Evolutionary conservation across 176 grass and related monocot species (phyloP).

Genomic region (Zoysia japonica): DNA sequence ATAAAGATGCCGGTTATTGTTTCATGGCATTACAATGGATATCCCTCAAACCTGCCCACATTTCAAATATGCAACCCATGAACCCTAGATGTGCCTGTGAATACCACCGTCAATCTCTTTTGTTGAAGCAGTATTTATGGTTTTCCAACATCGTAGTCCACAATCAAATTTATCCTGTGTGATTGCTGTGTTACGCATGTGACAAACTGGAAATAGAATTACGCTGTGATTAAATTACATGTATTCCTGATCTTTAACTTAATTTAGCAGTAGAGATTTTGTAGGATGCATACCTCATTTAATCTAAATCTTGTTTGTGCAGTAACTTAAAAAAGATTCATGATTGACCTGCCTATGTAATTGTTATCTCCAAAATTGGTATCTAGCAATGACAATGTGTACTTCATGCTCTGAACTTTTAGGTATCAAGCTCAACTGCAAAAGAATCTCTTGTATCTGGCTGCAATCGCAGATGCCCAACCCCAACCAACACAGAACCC

Average conservation of each 20-base stretch:
- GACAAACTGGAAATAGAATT: neutral
- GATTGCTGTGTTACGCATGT: neutral
- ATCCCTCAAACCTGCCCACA: neutral
- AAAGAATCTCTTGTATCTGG: conserved; percentile 96
- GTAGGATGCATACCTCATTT: neutral
- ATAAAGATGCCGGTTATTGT: neutral
- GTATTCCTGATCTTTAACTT: neutral
- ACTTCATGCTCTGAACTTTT: conserved; percentile 32
- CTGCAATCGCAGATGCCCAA: conserved; percentile 93
- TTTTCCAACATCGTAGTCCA: neutral
- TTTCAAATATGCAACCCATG: conserved; percentile 2
- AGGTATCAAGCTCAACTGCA: conserved; percentile 99
- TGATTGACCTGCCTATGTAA: conserved; percentile 1
- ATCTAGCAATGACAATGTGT: conserved; percentile 5
- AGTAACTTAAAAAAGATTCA: neutral
- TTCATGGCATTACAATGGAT: neutral
- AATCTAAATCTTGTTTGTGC: neutral
- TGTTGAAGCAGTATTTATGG: neutral
- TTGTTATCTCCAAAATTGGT: neutral
- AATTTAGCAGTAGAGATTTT: neutral
- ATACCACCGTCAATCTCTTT: neutral
- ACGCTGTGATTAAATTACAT: neutral
- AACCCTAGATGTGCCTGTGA: neutral
- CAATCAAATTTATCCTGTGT: conserved; percentile 15
- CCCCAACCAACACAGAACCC: conserved; percentile 74